phyloP scores from a whole-genome alignment of 495 filamentous ascomycete species.

The Xylaria cubensis region DNA sequence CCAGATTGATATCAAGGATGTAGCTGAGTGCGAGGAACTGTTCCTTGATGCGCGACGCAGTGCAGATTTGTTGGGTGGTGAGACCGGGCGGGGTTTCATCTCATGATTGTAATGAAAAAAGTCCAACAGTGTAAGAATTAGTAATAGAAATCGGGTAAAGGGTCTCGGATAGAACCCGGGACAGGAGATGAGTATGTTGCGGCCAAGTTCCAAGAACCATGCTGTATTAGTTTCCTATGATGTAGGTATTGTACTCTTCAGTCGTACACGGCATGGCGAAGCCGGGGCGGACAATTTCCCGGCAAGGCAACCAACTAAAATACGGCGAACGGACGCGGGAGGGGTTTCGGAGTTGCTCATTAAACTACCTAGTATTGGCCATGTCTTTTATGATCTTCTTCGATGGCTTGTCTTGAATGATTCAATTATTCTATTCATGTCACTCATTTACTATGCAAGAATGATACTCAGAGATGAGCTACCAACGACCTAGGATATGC shows the following conservation, averaged over 20 bases:
- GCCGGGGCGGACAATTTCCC: constrained; percentile 19
- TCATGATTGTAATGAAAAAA: constrained; percentile 42
- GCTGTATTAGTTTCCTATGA: constrained; percentile 5
- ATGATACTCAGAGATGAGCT: constrained; percentile 1
- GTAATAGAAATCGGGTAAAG: constrained; percentile 7
- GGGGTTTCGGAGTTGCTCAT: constrained; percentile 29
- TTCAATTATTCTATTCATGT: neutral
- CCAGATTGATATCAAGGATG: constrained; percentile 80
- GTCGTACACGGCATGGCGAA: constrained; percentile 25
- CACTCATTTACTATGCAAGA: neutral
- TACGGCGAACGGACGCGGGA: constrained; percentile 22
- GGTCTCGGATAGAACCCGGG: neutral
- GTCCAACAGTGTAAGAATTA: constrained; percentile 16
- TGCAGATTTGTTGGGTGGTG: constrained; percentile 70
- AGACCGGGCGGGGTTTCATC: constrained; percentile 67
- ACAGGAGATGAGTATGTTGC: neutral
- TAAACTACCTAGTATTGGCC: constrained; percentile 13
- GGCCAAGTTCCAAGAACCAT: neutral
- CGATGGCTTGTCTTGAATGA: neutral
- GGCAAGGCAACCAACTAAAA: constrained; percentile 18
- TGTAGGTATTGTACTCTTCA: neutral
- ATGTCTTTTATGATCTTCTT: neutral
- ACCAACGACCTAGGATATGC: constrained; percentile 24
- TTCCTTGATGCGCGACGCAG: constrained; percentile 91
- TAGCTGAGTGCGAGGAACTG: constrained; percentile 86